A percentile compares a stretch with the other conserved stretches of the same genome.
phyloP scores from a whole-genome alignment of 176 grass and related monocot genomes.

The Carex parvula region DNA sequence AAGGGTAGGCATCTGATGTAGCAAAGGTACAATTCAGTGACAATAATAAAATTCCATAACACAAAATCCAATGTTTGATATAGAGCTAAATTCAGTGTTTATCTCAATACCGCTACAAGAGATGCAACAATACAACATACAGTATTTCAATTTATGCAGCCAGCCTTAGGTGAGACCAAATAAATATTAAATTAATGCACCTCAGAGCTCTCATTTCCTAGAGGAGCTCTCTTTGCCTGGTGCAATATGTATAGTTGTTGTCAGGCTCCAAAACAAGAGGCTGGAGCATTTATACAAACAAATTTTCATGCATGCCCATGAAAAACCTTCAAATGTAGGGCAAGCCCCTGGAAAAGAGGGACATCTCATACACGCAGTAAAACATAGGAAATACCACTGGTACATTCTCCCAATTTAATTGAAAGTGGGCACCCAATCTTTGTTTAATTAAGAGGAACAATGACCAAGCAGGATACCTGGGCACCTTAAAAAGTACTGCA shows the following conservation, averaged over 20 bases:
- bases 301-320: background rate
- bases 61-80: constrained; percentile 9
- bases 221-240: background rate
- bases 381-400: background rate
- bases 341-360: background rate
- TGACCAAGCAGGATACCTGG: background rate
- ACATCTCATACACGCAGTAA: background rate
- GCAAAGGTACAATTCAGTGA: background rate
- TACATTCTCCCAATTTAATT: background rate
- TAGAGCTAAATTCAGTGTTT: background rate
- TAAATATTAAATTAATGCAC: background rate
- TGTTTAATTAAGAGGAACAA: background rate
- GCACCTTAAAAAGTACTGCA: background rate
- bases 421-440: background rate
- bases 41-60: background rate
- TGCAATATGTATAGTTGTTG: background rate
- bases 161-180: background rate
- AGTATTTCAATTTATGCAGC: background rate
- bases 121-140: background rate
- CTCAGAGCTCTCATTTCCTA: background rate
- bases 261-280: background rate
- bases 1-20: background rate
- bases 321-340: constrained; percentile 3
- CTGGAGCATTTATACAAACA: background rate
- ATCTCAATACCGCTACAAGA: background rate